phyloP scores from a whole-genome alignment of 371 early-diverging fungal genomes.

The Actinomucor elegans region DNA sequence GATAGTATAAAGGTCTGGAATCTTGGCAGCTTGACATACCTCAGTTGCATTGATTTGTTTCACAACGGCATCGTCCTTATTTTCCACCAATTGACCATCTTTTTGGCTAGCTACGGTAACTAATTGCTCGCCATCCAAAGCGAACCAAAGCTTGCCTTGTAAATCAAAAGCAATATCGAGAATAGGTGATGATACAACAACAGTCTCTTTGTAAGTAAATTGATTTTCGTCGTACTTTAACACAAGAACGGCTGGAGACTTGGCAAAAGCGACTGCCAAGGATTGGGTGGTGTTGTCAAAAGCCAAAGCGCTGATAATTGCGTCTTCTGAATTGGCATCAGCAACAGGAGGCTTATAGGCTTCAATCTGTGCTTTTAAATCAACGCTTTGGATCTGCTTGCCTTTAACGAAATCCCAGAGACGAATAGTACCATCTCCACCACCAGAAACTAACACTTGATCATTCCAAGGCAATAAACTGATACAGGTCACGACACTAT shows the following conservation, averaged over 20 bases:
- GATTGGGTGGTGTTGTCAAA: slow-evolving; percentile 21
- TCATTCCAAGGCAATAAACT: slow-evolving; percentile 50
- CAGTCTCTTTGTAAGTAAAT: slow-evolving; percentile 27
- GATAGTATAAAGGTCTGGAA: slow-evolving; percentile 53
- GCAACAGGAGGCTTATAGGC: slow-evolving; percentile 42
- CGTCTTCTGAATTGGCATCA: slow-evolving; percentile 43
- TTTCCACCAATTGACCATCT: slow-evolving; percentile 19
- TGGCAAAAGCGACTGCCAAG: slow-evolving; percentile 41
- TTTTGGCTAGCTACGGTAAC: slow-evolving; percentile 1
- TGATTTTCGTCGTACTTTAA: slow-evolving; percentile 28
- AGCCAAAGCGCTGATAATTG: slow-evolving; percentile 28
- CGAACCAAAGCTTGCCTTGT: slow-evolving; percentile 30
- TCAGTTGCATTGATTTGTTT: slow-evolving; percentile 44
- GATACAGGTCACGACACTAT: slow-evolving; percentile 69
- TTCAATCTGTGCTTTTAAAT: slow-evolving; percentile 44
- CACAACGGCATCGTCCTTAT: slow-evolving; percentile 24
- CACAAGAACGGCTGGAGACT: slow-evolving; percentile 35
- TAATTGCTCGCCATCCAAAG: slow-evolving; percentile 19
- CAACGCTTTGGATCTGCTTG: slow-evolving; percentile 37
- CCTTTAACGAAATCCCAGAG: slow-evolving; percentile 75
- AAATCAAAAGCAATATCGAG: slow-evolving; percentile 33
- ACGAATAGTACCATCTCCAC: slow-evolving; percentile 83
- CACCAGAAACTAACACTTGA: slow-evolving; percentile 71
- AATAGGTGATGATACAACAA: slow-evolving; percentile 29
- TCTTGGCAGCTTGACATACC: slow-evolving; percentile 39